These are phyloP conservation scores for Serendipita vermifera DNA, from an alignment of 768 basidiomycete species.

Conservation along the genomic window DNA sequence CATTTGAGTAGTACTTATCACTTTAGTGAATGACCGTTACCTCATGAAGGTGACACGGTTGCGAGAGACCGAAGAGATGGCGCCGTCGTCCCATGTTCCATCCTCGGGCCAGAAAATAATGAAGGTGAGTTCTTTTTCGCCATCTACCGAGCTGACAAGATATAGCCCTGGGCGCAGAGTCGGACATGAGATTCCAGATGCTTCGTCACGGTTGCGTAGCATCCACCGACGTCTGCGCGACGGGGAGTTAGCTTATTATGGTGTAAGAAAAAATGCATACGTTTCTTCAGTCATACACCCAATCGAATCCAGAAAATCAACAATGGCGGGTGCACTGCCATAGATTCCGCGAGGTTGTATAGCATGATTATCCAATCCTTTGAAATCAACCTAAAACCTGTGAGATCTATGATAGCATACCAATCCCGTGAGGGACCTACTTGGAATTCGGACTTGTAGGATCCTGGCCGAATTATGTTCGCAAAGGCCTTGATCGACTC, in stretches of 20 bases:
- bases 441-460: slow-evolving; percentile 36
- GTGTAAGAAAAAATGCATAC: slow-evolving; percentile 24
- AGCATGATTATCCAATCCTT: slow-evolving; percentile 31
- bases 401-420: too few species aligned
- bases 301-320: slow-evolving; percentile 30
- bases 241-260: background rate
- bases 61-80: slow-evolving; percentile 31
- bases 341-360: slow-evolving; percentile 46
- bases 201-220: slow-evolving; percentile 17
- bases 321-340: slow-evolving; percentile 40
- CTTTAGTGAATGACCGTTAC: too few species aligned
- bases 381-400: slow-evolving; percentile 44
- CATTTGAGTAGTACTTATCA: background rate
- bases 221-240: background rate
- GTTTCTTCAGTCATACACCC: slow-evolving; percentile 27
- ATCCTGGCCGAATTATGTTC: slow-evolving; percentile 38
- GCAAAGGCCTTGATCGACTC: slow-evolving; percentile 36
- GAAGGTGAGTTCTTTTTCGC: slow-evolving; percentile 24
- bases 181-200: slow-evolving; percentile 17
- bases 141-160: slow-evolving; percentile 19
- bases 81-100: slow-evolving; percentile 43
- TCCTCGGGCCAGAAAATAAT: slow-evolving; percentile 52
- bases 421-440: too few species aligned
- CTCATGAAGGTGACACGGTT: slow-evolving; percentile 53
- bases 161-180: slow-evolving; percentile 41